These are phyloP conservation scores for Ustilago lituana DNA, from an alignment of 1,284 basidiomycete species.

Conservation along the genomic window DNA sequence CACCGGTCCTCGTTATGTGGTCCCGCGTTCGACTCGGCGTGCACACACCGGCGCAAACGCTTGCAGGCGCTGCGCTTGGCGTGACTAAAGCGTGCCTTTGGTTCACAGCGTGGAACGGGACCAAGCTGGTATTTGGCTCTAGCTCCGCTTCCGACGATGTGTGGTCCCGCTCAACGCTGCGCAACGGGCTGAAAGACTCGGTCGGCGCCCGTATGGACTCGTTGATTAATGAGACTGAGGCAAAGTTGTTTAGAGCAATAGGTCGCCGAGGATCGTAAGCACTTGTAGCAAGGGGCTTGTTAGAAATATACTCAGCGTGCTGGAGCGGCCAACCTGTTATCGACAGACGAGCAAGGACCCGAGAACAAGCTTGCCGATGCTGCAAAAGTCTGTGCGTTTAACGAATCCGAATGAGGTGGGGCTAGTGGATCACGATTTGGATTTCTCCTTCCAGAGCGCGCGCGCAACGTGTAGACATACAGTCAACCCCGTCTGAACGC, in stretches of 20 bases:
- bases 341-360: too few relatives aligned
- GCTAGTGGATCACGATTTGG: too few relatives aligned
- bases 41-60: conserved; percentile 40
- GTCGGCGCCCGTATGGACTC: conserved; percentile 21
- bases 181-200: conserved; percentile 10
- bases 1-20: conserved; percentile 49
- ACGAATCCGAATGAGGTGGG: too few relatives aligned
- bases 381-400: not conserved
- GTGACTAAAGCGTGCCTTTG: conserved; percentile 36
- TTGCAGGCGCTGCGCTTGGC: conserved; percentile 41
- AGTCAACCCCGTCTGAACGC: not conserved
- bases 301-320: too few relatives aligned
- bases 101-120: conserved; percentile 48
- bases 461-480: not conserved
- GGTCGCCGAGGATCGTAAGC: too few relatives aligned
- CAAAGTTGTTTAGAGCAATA: conserved; percentile 1
- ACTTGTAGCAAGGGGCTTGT: too few relatives aligned
- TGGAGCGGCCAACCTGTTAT: too few relatives aligned
- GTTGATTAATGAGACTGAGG: conserved; percentile 19
- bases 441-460: too few relatives aligned
- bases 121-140: conserved; percentile 6
- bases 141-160: not conserved
- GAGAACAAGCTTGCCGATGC: not conserved
- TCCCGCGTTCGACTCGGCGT: conserved; percentile 48
- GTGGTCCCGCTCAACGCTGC: conserved; percentile 1